Conservation (phyloP, 1,139 yeast species). For the Hemisphaericaspora lyxosophila region DNA sequence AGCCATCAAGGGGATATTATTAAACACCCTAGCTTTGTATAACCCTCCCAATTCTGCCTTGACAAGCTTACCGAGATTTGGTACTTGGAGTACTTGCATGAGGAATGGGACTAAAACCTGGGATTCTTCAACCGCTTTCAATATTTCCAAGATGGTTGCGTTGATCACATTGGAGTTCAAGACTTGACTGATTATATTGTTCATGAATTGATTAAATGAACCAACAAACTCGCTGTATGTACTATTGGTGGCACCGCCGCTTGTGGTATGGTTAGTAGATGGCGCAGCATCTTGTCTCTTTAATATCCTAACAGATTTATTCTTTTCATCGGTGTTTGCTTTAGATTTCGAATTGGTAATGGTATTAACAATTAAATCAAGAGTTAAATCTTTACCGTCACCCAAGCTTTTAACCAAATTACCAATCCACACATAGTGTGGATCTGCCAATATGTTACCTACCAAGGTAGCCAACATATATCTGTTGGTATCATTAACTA, state of each 20-base stretch:
- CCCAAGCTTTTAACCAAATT: conserved; percentile 33
- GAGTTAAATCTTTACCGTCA: conserved; percentile 28
- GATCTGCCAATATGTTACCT: conserved; percentile 25
- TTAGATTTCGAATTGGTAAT: conserved; percentile 25
- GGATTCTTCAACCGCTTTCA: conserved; percentile 35
- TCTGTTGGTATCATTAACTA: conserved; percentile 32
- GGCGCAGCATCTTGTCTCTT: conserved; percentile 14
- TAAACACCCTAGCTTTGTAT: conserved; percentile 36
- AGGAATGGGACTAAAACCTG: conserved; percentile 31
- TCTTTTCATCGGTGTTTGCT: conserved; percentile 13
- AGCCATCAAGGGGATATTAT: conserved; percentile 26
- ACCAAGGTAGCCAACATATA: conserved; percentile 22
- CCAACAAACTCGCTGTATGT: conserved; percentile 22
- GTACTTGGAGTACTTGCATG: conserved; percentile 26
- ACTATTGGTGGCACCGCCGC: not conserved
- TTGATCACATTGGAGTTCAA: conserved; percentile 26
- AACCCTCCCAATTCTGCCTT: conserved; percentile 27
- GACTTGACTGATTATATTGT: conserved; percentile 31
- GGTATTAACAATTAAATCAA: conserved; percentile 28
- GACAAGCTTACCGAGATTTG: conserved; percentile 23
- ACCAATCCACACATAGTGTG: conserved; percentile 27
- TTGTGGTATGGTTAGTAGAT: not conserved
- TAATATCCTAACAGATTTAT: conserved; percentile 8
- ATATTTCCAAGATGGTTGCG: conserved; percentile 24
- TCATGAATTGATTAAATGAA: conserved; percentile 33